Conservation (phyloP, 768 basidiomycete species). For the Termitomyces sp. region DNA sequence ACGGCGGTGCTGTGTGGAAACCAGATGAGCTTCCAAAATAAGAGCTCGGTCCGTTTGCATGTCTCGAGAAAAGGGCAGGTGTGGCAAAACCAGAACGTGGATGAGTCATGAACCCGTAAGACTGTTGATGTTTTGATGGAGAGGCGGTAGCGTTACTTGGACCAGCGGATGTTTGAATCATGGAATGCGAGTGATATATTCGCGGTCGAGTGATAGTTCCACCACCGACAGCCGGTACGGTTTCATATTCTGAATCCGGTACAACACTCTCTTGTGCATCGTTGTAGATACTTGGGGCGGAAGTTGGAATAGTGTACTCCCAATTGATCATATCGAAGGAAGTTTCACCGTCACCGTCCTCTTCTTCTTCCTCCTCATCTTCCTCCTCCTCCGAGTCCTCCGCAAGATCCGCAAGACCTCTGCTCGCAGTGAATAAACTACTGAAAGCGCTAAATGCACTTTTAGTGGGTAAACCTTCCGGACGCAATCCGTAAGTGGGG, state of each 20-base stretch:
- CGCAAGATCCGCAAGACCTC: slow-evolving; percentile 73
- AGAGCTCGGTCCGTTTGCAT: slow-evolving; percentile 17
- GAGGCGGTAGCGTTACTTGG: slow-evolving; percentile 13
- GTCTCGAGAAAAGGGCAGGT: slow-evolving; percentile 21
- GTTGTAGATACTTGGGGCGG: slow-evolving; percentile 35
- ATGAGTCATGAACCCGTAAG: slow-evolving; percentile 6
- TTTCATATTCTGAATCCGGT: slow-evolving; percentile 60
- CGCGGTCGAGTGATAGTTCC: slow-evolving; percentile 81
- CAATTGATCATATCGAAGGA: slow-evolving; percentile 68
- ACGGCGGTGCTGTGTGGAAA: slow-evolving; percentile 13
- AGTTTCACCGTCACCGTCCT: slow-evolving; percentile 27
- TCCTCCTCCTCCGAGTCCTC: slow-evolving; percentile 53
- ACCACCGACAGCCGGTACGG: slow-evolving; percentile 88
- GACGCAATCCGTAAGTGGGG: slow-evolving; percentile 92
- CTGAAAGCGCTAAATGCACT: slow-evolving; percentile 77
- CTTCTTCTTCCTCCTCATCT: slow-evolving; percentile 28
- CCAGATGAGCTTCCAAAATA: slow-evolving; percentile 17
- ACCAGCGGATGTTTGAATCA: slow-evolving; percentile 44
- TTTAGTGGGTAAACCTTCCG: slow-evolving; percentile 84
- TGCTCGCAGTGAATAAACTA: slow-evolving; percentile 60
- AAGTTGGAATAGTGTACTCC: slow-evolving; percentile 51
- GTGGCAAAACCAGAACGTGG: slow-evolving; percentile 19
- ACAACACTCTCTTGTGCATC: slow-evolving; percentile 33
- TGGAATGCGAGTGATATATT: slow-evolving; percentile 80
- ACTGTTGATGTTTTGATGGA: slow-evolving; percentile 14